These are phyloP conservation scores for Datisca glomerata DNA, from an alignment of 306 rosid species.

Conservation along the genomic window DNA sequence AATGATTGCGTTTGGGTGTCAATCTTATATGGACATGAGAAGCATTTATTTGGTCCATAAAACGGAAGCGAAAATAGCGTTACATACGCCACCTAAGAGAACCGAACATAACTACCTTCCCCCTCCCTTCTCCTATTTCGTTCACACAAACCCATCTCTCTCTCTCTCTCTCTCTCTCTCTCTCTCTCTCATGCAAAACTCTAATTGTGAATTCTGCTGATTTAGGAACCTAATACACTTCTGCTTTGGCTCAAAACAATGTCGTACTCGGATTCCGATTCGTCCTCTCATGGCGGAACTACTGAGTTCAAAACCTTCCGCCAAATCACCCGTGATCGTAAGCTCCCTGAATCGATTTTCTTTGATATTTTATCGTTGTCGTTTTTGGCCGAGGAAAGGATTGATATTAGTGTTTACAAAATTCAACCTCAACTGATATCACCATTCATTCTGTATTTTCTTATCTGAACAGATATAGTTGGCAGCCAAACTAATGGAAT, in stretches of 20 bases:
- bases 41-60: slow-evolving; percentile 14
- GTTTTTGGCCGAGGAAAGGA: too few relatives aligned
- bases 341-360: slow-evolving; percentile 16
- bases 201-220: not conserved
- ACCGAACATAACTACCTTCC: slow-evolving; percentile 24
- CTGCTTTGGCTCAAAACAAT: slow-evolving; percentile 22
- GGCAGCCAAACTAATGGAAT: too few relatives aligned
- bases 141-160: slow-evolving; percentile 9
- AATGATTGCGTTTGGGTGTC: too few relatives aligned
- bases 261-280: slow-evolving; percentile 83
- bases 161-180: slow-evolving; percentile 14
- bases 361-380: slow-evolving; percentile 1
- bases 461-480: too few relatives aligned
- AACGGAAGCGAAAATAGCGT: slow-evolving; percentile 33
- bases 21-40: too few relatives aligned
- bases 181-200: too few relatives aligned
- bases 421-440: too few relatives aligned
- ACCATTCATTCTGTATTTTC: too few relatives aligned
- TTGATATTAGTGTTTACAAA: too few relatives aligned
- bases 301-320: slow-evolving; percentile 57
- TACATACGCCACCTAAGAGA: slow-evolving; percentile 23
- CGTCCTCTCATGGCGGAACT: slow-evolving; percentile 33
- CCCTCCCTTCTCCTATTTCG: slow-evolving; percentile 16
- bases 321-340: slow-evolving; percentile 71
- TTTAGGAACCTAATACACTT: slow-evolving; percentile 3